A percentile compares a stretch with the other conserved stretches of the same genome.
Evolutionary conservation across 495 filamentous ascomycete genomes (phyloP).

Genomic region (Thermothielavioides terrestris): DNA sequence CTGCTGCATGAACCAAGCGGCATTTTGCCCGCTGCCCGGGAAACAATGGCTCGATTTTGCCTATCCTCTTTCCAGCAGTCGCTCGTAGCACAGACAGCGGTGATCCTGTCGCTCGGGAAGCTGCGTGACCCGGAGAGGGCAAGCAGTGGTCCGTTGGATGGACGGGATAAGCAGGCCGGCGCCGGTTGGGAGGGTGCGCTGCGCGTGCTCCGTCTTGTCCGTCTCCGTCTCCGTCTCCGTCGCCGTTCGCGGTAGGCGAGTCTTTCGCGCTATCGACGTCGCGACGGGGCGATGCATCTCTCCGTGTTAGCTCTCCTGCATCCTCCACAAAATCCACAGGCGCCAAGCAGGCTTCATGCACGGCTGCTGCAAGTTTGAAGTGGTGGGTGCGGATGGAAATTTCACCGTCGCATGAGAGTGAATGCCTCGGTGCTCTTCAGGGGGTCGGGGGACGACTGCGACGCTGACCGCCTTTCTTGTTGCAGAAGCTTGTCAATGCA

Average conservation of each 20-base stretch:
- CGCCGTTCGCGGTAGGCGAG: background rate
- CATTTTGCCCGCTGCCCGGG: conserved; percentile 26
- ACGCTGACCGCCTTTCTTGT: conserved; percentile 27
- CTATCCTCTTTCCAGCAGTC: background rate
- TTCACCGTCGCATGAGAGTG: background rate
- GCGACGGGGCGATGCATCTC: conserved; percentile 1
- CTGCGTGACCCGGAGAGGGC: conserved; percentile 2
- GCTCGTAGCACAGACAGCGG: background rate
- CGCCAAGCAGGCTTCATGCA: conserved; percentile 9
- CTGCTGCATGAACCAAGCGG: conserved; percentile 22
- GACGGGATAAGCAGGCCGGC: background rate
- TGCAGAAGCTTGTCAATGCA: background rate
- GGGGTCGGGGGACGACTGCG: background rate
- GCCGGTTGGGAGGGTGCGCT: background rate
- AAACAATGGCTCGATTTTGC: conserved; percentile 1
- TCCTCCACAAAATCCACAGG: background rate
- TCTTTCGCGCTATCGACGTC: background rate
- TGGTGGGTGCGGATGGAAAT: conserved; percentile 8
- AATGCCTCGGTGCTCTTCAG: no score
- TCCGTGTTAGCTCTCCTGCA: background rate
- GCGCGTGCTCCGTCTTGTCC: background rate
- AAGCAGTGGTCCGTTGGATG: background rate
- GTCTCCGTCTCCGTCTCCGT: background rate
- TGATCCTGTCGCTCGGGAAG: conserved; percentile 9
- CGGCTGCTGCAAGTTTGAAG: conserved; percentile 14